A percentile compares a stretch with the other conserved stretches of the same genome.
These are phyloP conservation scores for Hypoxylon cercidicola DNA, from an alignment of 495 filamentous ascomycete species.

Conservation along the genomic window DNA sequence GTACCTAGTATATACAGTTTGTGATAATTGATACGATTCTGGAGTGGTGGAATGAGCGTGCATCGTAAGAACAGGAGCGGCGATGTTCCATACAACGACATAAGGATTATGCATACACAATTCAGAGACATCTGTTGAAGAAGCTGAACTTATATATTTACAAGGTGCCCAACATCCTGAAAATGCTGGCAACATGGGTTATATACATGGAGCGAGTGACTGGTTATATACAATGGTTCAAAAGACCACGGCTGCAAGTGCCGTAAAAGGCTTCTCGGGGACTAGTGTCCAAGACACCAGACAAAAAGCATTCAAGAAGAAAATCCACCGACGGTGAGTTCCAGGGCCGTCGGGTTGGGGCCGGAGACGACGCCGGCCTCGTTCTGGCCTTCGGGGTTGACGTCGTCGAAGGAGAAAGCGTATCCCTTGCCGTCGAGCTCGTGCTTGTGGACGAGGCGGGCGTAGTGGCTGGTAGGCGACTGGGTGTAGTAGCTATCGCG, in stretches of 20 bases:
- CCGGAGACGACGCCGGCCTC: slow-evolving; percentile 50
- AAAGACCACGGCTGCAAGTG: slow-evolving; percentile 10
- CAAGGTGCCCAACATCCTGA: slow-evolving; percentile 17
- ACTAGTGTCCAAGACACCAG: not conserved
- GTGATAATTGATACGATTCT: too few species aligned
- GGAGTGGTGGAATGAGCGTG: too few species aligned
- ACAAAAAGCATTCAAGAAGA: not conserved
- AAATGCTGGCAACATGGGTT: slow-evolving; percentile 27
- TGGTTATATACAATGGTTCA: slow-evolving; percentile 37
- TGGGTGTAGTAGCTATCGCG: slow-evolving; percentile 47
- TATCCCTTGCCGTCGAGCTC: slow-evolving; percentile 56
- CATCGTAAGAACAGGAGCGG: too few species aligned
- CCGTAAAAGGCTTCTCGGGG: slow-evolving; percentile 2
- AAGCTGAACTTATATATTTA: slow-evolving; percentile 18
- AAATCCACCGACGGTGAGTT: slow-evolving; percentile 33
- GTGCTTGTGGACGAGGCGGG: slow-evolving; percentile 55
- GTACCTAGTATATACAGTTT: too few species aligned
- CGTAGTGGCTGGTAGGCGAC: slow-evolving; percentile 55
- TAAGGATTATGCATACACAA: not conserved
- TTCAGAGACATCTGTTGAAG: not conserved
- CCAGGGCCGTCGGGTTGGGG: slow-evolving; percentile 12
- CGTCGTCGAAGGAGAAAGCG: slow-evolving; percentile 62
- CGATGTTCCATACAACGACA: too few species aligned
- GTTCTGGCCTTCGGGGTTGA: slow-evolving; percentile 53
- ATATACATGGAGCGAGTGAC: slow-evolving; percentile 26